These are phyloP conservation scores for Talaromyces stipitatus DNA, from an alignment of 495 filamentous ascomycete species.

Conservation along the genomic window DNA sequence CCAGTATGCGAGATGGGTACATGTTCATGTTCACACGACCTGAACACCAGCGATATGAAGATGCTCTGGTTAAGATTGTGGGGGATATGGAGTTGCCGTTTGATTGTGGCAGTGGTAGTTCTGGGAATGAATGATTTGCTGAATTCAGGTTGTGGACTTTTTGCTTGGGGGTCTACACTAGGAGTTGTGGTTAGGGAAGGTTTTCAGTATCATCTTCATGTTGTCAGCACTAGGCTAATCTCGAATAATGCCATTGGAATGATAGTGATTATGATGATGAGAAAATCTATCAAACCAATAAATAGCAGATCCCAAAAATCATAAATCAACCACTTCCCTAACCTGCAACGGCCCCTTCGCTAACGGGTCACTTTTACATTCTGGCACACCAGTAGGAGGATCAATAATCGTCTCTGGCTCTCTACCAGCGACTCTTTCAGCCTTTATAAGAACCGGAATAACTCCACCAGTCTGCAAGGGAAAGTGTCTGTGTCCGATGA, in stretches of 20 bases:
- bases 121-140: neutral
- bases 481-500: conserved; percentile 59
- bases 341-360: neutral
- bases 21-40: neutral
- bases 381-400: conserved; percentile 18
- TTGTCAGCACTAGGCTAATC: neutral
- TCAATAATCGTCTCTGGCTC: conserved; percentile 26
- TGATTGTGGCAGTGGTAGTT: neutral
- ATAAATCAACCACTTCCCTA: neutral
- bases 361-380: conserved; percentile 12
- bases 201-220: neutral
- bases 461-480: conserved; percentile 58
- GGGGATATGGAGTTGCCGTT: neutral
- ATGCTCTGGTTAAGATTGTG: neutral
- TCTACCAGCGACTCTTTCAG: conserved; percentile 26
- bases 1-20: neutral
- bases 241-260: neutral
- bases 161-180: no score
- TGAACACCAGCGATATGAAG: neutral
- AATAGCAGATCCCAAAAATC: no score
- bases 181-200: no score
- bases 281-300: neutral
- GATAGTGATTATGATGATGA: neutral
- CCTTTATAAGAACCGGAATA: conserved; percentile 62
- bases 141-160: no score